phyloP scores from a whole-genome alignment of 1,284 basidiomycete genomes.

The Moesziomyces sp. region DNA sequence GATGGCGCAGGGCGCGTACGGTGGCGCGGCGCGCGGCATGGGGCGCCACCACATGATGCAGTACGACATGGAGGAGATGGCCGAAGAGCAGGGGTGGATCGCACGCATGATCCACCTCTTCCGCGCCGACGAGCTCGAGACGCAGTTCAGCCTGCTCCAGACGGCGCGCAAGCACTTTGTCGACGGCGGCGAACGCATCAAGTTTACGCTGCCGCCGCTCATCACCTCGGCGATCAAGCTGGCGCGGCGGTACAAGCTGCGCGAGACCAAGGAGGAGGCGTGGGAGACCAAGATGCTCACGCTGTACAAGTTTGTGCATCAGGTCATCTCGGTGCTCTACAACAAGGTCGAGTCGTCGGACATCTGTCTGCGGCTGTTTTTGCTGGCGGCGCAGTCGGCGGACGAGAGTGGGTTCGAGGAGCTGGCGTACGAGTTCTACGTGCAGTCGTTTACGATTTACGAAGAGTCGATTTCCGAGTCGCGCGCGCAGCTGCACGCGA shows the following conservation, averaged over 20 bases:
- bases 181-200: conserved; percentile 63
- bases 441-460: conserved; percentile 66
- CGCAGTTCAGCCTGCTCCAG: conserved; percentile 63
- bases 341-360: conserved; percentile 65
- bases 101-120: conserved; percentile 66
- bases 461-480: conserved; percentile 66
- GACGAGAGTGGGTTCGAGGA: conserved; percentile 66
- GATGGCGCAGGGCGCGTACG: conserved; percentile 46
- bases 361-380: conserved; percentile 59
- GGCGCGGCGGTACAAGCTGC: conserved; percentile 63
- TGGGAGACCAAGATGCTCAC: conserved; percentile 65
- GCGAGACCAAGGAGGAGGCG: conserved; percentile 47
- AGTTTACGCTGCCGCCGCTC: conserved; percentile 63
- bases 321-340: conserved; percentile 64
- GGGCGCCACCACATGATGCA: conserved; percentile 50
- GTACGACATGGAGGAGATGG: conserved; percentile 63
- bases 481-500: conserved; percentile 63
- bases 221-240: conserved; percentile 61
- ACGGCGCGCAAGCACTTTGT: conserved; percentile 63
- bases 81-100: conserved; percentile 65
- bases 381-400: conserved; percentile 64
- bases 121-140: conserved; percentile 59
- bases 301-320: conserved; percentile 65
- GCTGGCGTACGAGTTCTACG: conserved; percentile 66
- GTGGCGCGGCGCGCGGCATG: conserved; percentile 37